Conservation (phyloP, 2,329 filamentous ascomycete species). For the Arthrobotrys iridis region DNA sequence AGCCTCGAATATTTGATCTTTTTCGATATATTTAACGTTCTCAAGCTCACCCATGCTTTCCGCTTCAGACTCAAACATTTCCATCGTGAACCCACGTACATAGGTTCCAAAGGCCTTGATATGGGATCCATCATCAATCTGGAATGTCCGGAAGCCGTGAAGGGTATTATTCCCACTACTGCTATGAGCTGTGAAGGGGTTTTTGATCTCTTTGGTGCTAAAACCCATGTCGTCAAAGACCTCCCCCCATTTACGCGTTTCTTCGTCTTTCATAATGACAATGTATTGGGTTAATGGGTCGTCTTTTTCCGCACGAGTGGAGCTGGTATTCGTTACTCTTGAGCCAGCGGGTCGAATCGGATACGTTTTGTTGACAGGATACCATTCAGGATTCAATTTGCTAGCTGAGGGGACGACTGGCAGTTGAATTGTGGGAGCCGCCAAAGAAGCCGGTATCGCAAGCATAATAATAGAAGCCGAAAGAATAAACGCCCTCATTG, state of each 20-base stretch:
- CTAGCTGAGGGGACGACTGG: neutral
- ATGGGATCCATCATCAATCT: slow-evolving; percentile 15
- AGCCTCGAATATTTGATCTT: slow-evolving; percentile 12
- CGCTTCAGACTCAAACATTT: slow-evolving; percentile 31
- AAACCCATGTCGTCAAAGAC: slow-evolving; percentile 41
- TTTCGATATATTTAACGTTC: slow-evolving; percentile 18
- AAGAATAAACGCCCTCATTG: neutral
- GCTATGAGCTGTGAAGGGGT: neutral
- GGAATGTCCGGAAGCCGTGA: slow-evolving; percentile 4
- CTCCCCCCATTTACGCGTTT: slow-evolving; percentile 22
- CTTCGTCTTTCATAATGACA: slow-evolving; percentile 17
- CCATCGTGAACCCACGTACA: slow-evolving; percentile 31
- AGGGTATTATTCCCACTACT: neutral
- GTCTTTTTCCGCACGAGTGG: neutral
- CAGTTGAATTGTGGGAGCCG: neutral
- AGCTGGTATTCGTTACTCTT: neutral
- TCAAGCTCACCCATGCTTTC: slow-evolving; percentile 14
- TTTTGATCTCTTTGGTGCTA: slow-evolving; percentile 15
- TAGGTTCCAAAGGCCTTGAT: slow-evolving; percentile 35
- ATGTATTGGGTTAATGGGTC: slow-evolving; percentile 30
- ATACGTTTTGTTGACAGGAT: slow-evolving; percentile 6
- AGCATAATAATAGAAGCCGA: neutral
- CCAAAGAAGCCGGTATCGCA: slow-evolving; percentile 1
- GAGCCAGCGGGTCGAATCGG: neutral
- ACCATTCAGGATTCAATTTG: slow-evolving; percentile 18